Conservation (phyloP, 2,329 filamentous ascomycete species). For the Alternaria sp. region DNA sequence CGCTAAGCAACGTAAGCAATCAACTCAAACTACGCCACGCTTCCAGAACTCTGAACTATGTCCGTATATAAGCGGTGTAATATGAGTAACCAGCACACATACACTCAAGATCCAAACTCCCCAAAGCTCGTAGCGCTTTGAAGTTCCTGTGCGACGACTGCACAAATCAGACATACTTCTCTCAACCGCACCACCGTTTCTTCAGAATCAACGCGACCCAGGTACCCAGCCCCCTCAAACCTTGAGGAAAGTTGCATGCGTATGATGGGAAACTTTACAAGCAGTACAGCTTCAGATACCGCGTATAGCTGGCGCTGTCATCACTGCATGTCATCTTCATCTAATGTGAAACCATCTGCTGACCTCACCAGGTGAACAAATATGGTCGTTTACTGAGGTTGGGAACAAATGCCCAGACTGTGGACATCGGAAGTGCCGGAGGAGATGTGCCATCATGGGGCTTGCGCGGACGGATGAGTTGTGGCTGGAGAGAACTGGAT, state of each 20-base stretch:
- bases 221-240: not conserved
- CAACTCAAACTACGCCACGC: not conserved
- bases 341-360: not conserved
- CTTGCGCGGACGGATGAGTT: conserved; percentile 6
- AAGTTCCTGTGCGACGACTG: not conserved
- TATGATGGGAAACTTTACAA: conserved; percentile 3
- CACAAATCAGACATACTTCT: not conserved
- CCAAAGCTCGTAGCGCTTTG: not conserved
- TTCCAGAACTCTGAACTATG: not conserved
- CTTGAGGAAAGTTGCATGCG: not conserved
- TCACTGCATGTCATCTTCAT: not conserved
- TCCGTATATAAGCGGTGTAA: not conserved
- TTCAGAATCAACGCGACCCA: not conserved
- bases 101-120: not conserved
- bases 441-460: conserved; percentile 2
- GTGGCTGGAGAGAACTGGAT: conserved; percentile 3
- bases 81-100: not conserved
- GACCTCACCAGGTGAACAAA: not conserved
- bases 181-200: not conserved
- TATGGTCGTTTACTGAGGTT: not conserved
- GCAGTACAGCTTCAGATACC: not conserved
- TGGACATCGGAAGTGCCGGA: conserved; percentile 11
- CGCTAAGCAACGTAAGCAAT: not conserved
- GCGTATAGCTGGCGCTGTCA: conserved; percentile 14
- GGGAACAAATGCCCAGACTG: conserved; percentile 9